Conservation (phyloP, 768 basidiomycete genomes). For the Thelephora ganbajun region DNA sequence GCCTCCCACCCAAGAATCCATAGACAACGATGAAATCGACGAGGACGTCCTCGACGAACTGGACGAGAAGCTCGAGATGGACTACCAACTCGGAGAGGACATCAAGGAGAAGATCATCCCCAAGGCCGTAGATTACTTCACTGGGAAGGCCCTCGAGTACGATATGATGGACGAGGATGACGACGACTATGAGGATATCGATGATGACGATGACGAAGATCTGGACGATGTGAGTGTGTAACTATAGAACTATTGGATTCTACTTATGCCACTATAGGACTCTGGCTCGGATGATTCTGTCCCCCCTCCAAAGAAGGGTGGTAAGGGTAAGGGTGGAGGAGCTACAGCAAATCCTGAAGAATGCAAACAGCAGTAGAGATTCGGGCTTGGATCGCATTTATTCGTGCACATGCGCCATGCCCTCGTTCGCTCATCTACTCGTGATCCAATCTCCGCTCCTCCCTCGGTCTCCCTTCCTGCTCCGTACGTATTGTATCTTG, state of each 20-base stretch:
- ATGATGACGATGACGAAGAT: slow-evolving; percentile 46
- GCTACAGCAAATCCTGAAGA: slow-evolving; percentile 62
- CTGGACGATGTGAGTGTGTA: slow-evolving; percentile 38
- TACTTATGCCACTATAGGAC: slow-evolving; percentile 27
- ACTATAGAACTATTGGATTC: slow-evolving; percentile 3
- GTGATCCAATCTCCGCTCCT: no score
- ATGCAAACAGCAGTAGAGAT: slow-evolving; percentile 76
- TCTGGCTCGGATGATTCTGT: slow-evolving; percentile 59
- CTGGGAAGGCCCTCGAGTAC: slow-evolving; percentile 86
- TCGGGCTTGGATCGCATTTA: not conserved
- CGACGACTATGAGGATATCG: slow-evolving; percentile 31
- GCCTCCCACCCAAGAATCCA: slow-evolving; percentile 51
- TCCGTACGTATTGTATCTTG: no score
- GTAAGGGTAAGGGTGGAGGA: slow-evolving; percentile 40
- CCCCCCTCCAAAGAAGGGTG: slow-evolving; percentile 38
- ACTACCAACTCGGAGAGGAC: slow-evolving; percentile 98
- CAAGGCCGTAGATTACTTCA: slow-evolving; percentile 93
- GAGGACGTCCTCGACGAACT: slow-evolving; percentile 82
- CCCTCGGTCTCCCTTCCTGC: no score
- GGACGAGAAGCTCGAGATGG: slow-evolving; percentile 87
- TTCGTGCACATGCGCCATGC: no score
- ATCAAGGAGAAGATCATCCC: slow-evolving; percentile 96
- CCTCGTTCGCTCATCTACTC: no score
- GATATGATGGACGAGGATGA: slow-evolving; percentile 30
- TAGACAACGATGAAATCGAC: slow-evolving; percentile 62